These are phyloP conservation scores for Podaxis rugospora DNA, from an alignment of 768 basidiomycete species.

Conservation along the genomic window DNA sequence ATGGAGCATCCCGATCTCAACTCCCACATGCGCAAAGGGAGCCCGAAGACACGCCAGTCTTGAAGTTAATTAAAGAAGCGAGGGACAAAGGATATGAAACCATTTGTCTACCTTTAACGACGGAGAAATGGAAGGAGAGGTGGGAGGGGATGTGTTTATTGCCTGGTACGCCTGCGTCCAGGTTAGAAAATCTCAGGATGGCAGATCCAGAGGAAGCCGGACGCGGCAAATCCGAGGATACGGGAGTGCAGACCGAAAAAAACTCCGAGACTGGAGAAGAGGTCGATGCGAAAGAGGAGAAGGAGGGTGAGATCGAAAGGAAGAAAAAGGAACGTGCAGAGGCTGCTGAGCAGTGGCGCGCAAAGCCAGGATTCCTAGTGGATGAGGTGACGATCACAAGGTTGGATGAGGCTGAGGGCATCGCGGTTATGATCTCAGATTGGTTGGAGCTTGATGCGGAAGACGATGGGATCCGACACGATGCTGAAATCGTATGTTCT, in stretches of 20 bases:
- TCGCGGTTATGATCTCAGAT: conserved; percentile 79
- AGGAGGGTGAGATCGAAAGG: conserved; percentile 16
- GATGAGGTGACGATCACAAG: conserved; percentile 89
- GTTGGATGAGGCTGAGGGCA: conserved; percentile 73
- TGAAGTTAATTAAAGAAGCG: conserved; percentile 47
- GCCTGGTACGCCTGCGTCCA: conserved; percentile 23
- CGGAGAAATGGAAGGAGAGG: conserved; percentile 75
- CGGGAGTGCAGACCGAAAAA: too few species aligned
- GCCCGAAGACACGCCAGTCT: conserved; percentile 42
- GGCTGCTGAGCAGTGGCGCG: conserved; percentile 84
- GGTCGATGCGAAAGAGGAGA: background rate
- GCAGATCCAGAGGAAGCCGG: conserved; percentile 13
- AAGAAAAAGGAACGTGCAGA: conserved; percentile 45
- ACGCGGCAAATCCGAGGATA: background rate
- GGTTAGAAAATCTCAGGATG: conserved; percentile 20
- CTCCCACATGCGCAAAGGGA: conserved; percentile 3
- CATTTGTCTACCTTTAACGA: conserved; percentile 86
- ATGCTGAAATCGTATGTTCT: conserved; percentile 83
- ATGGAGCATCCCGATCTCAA: background rate
- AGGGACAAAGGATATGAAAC: conserved; percentile 67
- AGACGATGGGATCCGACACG: conserved; percentile 93
- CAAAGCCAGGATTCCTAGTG: conserved; percentile 67
- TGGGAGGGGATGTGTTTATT: conserved; percentile 90
- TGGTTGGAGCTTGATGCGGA: conserved; percentile 94
- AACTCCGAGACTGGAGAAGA: background rate